Conservation (phyloP, 805 yeast genomes). For the Candida odintsovae region DNA sequence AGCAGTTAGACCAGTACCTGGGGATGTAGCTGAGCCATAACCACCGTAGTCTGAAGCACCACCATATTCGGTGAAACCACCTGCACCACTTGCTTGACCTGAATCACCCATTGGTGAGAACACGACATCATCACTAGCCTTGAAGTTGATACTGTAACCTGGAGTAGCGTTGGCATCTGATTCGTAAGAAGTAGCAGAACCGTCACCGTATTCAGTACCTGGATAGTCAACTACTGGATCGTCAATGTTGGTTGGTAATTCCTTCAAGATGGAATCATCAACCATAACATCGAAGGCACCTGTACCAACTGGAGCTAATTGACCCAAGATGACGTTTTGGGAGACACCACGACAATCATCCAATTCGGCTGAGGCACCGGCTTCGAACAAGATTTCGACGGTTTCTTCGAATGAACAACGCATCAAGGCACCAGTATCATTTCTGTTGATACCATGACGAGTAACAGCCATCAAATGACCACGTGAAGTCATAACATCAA, state of each 20-base stretch:
- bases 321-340: conserved; percentile 95
- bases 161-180: conserved; percentile 78
- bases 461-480: conserved; percentile 98
- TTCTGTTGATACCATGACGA: conserved; percentile 98
- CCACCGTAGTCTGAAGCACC: conserved; percentile 52
- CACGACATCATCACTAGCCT: conserved; percentile 65
- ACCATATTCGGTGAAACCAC: conserved; percentile 56
- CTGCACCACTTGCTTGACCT: conserved; percentile 81
- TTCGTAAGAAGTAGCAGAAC: conserved; percentile 85
- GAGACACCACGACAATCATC: conserved; percentile 99
- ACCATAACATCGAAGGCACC: conserved; percentile 96
- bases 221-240: conserved; percentile 33
- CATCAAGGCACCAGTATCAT: conserved; percentile 98
- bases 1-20: conserved; percentile 40
- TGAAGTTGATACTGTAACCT: conserved; percentile 52
- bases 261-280: conserved; percentile 79
- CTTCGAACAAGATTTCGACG: conserved; percentile 94
- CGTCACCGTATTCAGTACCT: conserved; percentile 39
- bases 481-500: conserved; percentile 97
- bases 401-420: conserved; percentile 99
- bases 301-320: conserved; percentile 97
- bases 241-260: conserved; percentile 29
- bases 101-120: conserved; percentile 92
- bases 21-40: conserved; percentile 53
- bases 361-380: conserved; percentile 96